These are phyloP conservation scores for Patellifolia procumbens DNA, from an alignment of 179 eudicot genomes.

Conservation along the genomic window DNA sequence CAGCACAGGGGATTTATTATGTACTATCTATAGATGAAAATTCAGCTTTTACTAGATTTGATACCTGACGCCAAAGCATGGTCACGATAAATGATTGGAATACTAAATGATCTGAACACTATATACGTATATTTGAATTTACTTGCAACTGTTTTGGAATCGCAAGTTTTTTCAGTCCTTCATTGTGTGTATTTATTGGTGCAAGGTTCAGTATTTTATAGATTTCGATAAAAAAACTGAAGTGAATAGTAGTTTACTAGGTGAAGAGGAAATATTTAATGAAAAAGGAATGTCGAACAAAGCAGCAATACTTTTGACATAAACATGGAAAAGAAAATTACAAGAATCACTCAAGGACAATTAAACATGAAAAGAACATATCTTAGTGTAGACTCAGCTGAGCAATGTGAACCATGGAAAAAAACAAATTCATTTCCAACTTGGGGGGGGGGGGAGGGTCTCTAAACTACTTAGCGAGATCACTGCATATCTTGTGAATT, in stretches of 20 bases:
- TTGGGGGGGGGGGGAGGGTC: too few relatives aligned
- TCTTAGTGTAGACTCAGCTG: neutral
- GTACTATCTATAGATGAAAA: too few relatives aligned
- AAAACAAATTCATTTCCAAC: neutral
- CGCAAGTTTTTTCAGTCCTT: too few relatives aligned
- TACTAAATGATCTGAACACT: too few relatives aligned
- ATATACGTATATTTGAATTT: too few relatives aligned
- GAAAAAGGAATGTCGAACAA: neutral
- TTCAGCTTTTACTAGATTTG: neutral
- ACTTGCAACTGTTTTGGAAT: too few relatives aligned
- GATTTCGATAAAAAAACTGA: neutral
- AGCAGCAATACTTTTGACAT: neutral
- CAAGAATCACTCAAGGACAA: neutral
- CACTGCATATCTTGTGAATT: too few relatives aligned
- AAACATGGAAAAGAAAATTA: neutral
- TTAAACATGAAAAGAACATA: neutral
- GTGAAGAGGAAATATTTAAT: neutral
- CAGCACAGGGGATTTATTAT: too few relatives aligned
- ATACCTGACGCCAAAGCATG: neutral
- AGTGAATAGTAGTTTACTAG: neutral
- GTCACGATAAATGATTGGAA: neutral
- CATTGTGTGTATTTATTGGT: too few relatives aligned
- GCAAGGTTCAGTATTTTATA: neutral
- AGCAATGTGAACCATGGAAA: neutral
- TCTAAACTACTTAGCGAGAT: too few relatives aligned